Evolutionary conservation across 192 early-diverging fungal genomes (phyloP).

Genomic region (Coemansia sp.): DNA sequence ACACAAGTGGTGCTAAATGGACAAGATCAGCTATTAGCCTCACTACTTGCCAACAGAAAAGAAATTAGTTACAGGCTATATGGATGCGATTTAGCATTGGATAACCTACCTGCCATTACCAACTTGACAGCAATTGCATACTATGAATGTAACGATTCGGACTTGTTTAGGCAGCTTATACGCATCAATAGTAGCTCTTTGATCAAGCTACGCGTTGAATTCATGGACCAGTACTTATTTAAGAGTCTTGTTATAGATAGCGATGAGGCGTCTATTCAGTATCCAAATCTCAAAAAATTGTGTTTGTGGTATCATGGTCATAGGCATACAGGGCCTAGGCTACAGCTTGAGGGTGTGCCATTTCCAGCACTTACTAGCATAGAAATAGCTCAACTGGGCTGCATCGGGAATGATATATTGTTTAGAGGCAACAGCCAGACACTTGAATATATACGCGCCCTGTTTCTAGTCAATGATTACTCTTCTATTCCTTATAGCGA

Average conservation of each 20-base stretch:
- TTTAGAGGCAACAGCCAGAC: not conserved
- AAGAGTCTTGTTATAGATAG: not conserved
- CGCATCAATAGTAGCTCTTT: not conserved
- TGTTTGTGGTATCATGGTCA: not conserved
- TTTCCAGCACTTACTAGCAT: constrained; percentile 1
- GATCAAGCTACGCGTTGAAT: not conserved
- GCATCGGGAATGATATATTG: not conserved
- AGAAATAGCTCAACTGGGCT: not conserved
- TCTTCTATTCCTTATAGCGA: not conserved
- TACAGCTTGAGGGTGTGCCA: not conserved
- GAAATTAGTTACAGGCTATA: not conserved
- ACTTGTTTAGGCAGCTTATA: constrained; percentile 2
- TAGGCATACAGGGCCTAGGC: not conserved
- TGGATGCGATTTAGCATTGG: not conserved
- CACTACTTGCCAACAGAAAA: not conserved
- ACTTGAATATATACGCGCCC: not conserved
- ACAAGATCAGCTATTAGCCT: not conserved
- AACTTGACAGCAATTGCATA: not conserved
- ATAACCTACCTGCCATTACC: not conserved
- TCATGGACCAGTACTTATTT: not conserved
- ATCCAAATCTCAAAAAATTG: not conserved
- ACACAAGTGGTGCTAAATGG: not conserved
- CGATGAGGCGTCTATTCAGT: not conserved
- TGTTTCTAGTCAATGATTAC: not conserved
- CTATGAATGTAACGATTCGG: not conserved